Base-by-base conservation (phyloP, 768 basidiomycete species). In the Amanita molliuscula region DNA sequence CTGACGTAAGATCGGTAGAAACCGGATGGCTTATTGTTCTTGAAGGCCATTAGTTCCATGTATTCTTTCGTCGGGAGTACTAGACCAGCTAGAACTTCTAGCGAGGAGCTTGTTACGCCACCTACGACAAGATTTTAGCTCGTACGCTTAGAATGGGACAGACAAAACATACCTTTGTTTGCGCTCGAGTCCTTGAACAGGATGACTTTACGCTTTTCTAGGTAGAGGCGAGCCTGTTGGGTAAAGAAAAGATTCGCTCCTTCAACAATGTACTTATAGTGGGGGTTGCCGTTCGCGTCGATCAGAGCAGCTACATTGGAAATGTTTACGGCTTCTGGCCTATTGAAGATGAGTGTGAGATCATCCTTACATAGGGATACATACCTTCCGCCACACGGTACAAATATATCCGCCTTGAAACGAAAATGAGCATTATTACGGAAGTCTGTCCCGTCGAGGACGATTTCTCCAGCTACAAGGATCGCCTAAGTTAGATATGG, bases 241-340 rank as follows among this genome's bases (percentile, higher is more conserved):
- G 93, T 91, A 62, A 97, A 74, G 80, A 98, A 98, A 56, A 99
- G 67, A 68, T 99, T 98, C 54, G 95, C 96, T 51, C 95, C 95
- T 66, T 95, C 92, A 44, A 95, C 85, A 58, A 96, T 78, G 64
- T 91, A 94, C 71, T 96, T 97, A 84, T 91, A 98, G 72, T 95
- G 85, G 6, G 92, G 86, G 63, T 96, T 95, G 58, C 94, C 95
- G 55, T 99, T 96, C 2, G 80, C 67, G 58, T 98, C 95, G 44
- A 91, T 74, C 46, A 99, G 75, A 10, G 83, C 82, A 41, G 85
- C 78, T 55, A 99, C 88, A 61, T 99, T 99, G 29, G 92, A 90
- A 64, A 98, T 87, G 67, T 97, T 97, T 64, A 99, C 84, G 1
- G 96, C 91, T 63, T 95, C 93, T 4, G 94, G 93, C 26, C 83